Evolutionary conservation across 2,329 filamentous ascomycete species (phyloP), one percentile per base, ranked within the genome.

Genomic region (Herpotrichia juniperi): DNA sequence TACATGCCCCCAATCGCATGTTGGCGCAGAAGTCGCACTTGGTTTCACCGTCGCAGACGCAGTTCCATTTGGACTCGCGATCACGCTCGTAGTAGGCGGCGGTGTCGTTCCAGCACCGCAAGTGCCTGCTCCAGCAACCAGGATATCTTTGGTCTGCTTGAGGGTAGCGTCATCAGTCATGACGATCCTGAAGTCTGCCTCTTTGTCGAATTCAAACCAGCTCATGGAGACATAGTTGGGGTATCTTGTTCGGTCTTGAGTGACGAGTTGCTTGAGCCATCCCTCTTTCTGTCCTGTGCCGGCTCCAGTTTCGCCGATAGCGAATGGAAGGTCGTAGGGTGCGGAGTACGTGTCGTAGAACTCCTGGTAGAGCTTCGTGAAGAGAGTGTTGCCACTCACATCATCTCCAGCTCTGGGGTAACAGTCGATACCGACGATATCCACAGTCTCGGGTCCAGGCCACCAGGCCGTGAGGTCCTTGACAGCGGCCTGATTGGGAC

Each of bases 201-300:
- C 53, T 31, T 58, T 58, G 25, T 58, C 48, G 19, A 51, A 58
- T 32, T 58, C 56, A 25, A 58, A 58, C 56, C 56, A 58, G 19
- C 25, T 39, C 56, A 58, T 56, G 21, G 31, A 39, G 17, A 58
- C 50, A 30, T 58, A 58, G 31, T 55, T 51, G 8, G 52, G 56
- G 35, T 58, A 58, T 45, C 53, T 53, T 10, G 2, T 31, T 24
- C 46, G 51, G 9, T 51, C 49, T 45, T 51, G 48, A 8, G 8
- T 32, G 0, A 54, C 48, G 2, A 58, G 50, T 31, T 49, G 46
- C 32, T 55, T 51, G 12, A 58, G 28, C 56, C 56, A 58, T 8
- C 21, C 47, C 9, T 51, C 52, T 37, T 55, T 58, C 40, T 48
- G 24, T 4, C 49, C 50, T 0, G 9, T 21, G 0, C 53, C 56